These are phyloP conservation scores for Adansonia madagascariensis DNA, from an alignment of 441 rosid genomes.

Conservation along the genomic window DNA sequence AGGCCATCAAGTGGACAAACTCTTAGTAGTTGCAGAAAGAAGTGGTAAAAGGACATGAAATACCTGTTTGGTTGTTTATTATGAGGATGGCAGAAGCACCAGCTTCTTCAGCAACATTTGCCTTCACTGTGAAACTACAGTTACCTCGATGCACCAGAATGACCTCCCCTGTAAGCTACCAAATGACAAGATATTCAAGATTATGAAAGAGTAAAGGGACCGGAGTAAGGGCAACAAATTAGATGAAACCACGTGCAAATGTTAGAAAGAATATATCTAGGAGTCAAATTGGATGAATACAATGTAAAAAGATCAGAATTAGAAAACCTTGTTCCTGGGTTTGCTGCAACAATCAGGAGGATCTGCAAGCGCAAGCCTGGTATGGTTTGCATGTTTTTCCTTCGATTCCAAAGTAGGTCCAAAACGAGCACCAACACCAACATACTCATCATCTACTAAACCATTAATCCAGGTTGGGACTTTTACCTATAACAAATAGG, in stretches of 20 bases:
- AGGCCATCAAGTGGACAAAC: conserved; percentile 19
- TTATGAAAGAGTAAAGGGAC: conserved; percentile 19
- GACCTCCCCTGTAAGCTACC: conserved; percentile 49
- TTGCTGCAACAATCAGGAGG: conserved; percentile 56
- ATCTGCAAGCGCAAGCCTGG: conserved; percentile 47
- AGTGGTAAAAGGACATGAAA: conserved; percentile 7
- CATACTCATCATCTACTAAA: conserved; percentile 48
- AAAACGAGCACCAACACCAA: conserved; percentile 64
- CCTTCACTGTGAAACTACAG: conserved; percentile 56
- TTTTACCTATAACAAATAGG: conserved; percentile 48
- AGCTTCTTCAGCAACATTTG: conserved; percentile 49
- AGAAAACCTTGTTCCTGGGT: conserved; percentile 51
- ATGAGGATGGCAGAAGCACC: conserved; percentile 56
- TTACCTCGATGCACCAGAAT: conserved; percentile 55
- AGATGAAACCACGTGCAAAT: conserved; percentile 9
- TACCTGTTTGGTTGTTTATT: conserved; percentile 54
- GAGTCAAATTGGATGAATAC: conserved; percentile 19
- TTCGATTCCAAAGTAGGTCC: conserved; percentile 56
- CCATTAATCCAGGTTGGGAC: conserved; percentile 51
- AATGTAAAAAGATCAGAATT: conserved; percentile 6
- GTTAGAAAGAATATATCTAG: background rate
- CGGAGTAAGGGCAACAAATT: conserved; percentile 4
- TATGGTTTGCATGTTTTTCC: conserved; percentile 54
- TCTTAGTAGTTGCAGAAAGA: background rate
- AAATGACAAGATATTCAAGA: conserved; percentile 24